Conservation (phyloP, 495 filamentous ascomycete species). For the Aspergillus indologenus region DNA sequence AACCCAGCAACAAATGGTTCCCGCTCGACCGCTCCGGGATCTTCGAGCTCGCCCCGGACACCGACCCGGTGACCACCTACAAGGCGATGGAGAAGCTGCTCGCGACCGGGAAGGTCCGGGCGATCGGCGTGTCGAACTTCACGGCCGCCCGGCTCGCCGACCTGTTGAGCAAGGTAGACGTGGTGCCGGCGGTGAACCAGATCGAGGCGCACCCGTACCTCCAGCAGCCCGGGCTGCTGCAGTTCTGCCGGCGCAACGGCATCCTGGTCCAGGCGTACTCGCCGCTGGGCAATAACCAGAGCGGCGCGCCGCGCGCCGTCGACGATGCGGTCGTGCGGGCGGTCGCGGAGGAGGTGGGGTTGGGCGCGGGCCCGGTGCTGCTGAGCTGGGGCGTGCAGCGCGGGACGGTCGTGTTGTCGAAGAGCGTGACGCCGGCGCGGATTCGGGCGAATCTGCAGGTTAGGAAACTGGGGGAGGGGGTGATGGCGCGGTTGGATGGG, state of each 20-base stretch:
- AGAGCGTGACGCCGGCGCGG: slow-evolving; percentile 45
- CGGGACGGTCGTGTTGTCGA: slow-evolving; percentile 47
- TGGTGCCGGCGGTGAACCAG: slow-evolving; percentile 56
- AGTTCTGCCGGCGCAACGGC: slow-evolving; percentile 45
- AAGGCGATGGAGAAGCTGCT: slow-evolving; percentile 59
- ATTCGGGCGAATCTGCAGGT: slow-evolving; percentile 41
- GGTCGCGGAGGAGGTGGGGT: slow-evolving; percentile 35
- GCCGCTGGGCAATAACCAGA: slow-evolving; percentile 51
- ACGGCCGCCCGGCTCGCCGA: slow-evolving; percentile 43
- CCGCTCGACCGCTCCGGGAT: slow-evolving; percentile 41
- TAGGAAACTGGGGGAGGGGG: slow-evolving; percentile 29
- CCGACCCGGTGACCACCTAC: slow-evolving; percentile 60
- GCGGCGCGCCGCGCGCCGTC: slow-evolving; percentile 36
- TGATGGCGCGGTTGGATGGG: slow-evolving; percentile 29
- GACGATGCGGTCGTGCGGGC: slow-evolving; percentile 32
- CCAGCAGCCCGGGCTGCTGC: slow-evolving; percentile 47
- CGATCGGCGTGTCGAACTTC: slow-evolving; percentile 61
- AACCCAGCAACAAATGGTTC: slow-evolving; percentile 31
- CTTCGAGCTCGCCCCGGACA: slow-evolving; percentile 34
- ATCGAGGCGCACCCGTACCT: slow-evolving; percentile 65
- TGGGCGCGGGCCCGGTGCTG: slow-evolving; percentile 40
- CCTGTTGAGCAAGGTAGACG: slow-evolving; percentile 31
- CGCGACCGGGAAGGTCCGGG: slow-evolving; percentile 51
- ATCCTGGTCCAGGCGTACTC: slow-evolving; percentile 61
- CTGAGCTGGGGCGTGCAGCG: slow-evolving; percentile 50